Base-by-base conservation (phyloP, 2,329 filamentous ascomycete genomes). In the Stemphylium lycopersici region DNA sequence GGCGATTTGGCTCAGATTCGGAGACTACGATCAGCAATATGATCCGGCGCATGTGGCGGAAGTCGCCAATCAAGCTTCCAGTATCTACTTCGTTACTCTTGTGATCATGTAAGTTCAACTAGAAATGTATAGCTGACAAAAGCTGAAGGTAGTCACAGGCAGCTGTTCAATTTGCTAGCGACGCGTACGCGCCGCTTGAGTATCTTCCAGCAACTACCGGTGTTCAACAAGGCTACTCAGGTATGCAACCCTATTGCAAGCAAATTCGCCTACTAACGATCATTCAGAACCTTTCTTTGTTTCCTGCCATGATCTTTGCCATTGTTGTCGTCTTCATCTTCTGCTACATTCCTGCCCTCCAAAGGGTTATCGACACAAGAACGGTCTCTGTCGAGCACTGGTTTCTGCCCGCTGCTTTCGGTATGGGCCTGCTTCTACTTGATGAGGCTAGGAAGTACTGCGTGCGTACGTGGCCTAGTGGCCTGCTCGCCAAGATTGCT, bases 71-170 rank as follows among this genome's bases (percentile, higher is more conserved):
- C 80, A 83, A 56, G 88, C 88, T 0, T 88, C 84, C 33, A 89
- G 86, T 13, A 87, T 93, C 55, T 93, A 93, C 74, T 93, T 93
- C 65, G 84, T 92, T 62, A 93, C 87, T 55, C 78, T 93, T 18
- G 90, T 93, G 2, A 86, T 93, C 43, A 91, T 93, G 88, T 84
- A 78, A 72, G 81, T 71, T 41, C 39, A 1, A 8, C n/a, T 6
- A 7, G 13, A 7, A 31, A 16, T 20, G 5, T 6, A 4, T n/a
- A n/a, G 6, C 4, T 24, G 26, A 12, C 16, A 13, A 15, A 13
- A 24, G 44, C 62, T 64, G 48, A 62, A 46, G 40, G 46, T n/a
- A 4, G 12, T 36, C 4, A 37, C n/a, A 75, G 82, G 81, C 88
- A 90, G 80, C 87, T 87, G 80, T 91, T 91, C 79, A 90, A 89